Evolutionary conservation across 805 yeast genomes (phyloP), one percentile per base, ranked within the genome.

Genomic region (Kluyveromyces dobzhanskii): DNA sequence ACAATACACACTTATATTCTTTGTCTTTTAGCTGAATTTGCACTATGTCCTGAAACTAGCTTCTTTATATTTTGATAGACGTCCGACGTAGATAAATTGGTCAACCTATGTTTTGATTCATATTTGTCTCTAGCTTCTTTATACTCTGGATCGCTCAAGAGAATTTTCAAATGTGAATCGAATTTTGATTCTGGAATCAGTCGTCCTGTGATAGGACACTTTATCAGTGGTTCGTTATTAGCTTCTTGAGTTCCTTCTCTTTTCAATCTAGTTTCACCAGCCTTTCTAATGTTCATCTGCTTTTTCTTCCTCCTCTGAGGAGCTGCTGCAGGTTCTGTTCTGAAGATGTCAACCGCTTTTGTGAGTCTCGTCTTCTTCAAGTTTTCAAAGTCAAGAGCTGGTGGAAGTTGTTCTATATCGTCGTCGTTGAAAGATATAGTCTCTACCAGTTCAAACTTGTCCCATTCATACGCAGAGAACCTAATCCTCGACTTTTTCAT

Each of bases 391-490:
- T 69, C 64, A 37, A 81, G 54, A 0, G 94, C 85, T 8, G 54
- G 49, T 0, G 73, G 67, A 28, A 56, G 61, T 37, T 76, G 80
- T 4, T 75, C 69, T 9, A 70, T 67, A 55, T 80, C 87, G 5
- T 74, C 59, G 2, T 75, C 77, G 12, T 75, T 74, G 47, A 86
- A 80, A 35, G 70, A 76, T 11, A 87, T 67, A 2, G 80, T 76
- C 36, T 78, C 85, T 6, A 85, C 80, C 13, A 85, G 67, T 2
- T 70, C 67, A 53, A 88, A 90, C 45, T 83, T 85, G 40, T 79
- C 78, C 98, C 98, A 90, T 60, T 88, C 87, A 17, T 86, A 78
- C 8, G 82, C 73, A 0, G 88, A 85, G 60, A 71, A 85, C 30
- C 73, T 78, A 4, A 76, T 47, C 41, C 69, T 69, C 54, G 58